Conservation (phyloP, 176 grass and related monocot species). For the Oryza coarctata region DNA sequence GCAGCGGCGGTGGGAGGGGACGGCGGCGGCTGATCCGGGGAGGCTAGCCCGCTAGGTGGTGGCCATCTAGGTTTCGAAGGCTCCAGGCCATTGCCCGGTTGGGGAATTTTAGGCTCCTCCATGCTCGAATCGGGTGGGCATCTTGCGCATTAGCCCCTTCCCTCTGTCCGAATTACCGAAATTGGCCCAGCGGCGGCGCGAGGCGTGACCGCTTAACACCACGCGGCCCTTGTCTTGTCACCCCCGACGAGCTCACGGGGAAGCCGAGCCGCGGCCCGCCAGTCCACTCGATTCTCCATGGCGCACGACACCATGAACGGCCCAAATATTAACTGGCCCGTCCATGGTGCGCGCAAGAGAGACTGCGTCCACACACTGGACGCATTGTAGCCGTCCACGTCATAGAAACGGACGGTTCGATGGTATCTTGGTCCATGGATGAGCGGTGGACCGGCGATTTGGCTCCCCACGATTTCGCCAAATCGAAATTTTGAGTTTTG, state of each 20-base stretch:
- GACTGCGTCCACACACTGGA: background rate
- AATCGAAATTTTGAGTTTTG: constrained; percentile 17
- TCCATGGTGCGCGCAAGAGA: background rate
- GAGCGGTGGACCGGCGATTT: background rate
- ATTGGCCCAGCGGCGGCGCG: background rate
- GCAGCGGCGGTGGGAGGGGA: background rate
- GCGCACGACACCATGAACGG: too few relatives aligned
- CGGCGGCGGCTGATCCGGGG: background rate
- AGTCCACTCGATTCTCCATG: too few relatives aligned
- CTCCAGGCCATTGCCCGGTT: background rate
- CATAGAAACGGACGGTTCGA: background rate
- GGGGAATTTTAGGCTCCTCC: constrained; percentile 51
- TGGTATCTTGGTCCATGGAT: background rate
- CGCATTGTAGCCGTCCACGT: background rate
- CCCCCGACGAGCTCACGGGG: too few relatives aligned
- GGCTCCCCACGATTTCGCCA: background rate
- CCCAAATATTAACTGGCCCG: background rate
- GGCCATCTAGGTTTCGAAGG: constrained; percentile 37
- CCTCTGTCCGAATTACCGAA: background rate
- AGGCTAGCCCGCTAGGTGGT: background rate
- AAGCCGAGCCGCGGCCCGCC: too few relatives aligned
- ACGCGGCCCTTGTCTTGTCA: too few relatives aligned
- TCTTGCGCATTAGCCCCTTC: constrained; percentile 9
- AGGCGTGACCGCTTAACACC: background rate
- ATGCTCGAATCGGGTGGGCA: background rate